These are phyloP conservation scores for Lasiodiplodia theobromae DNA, from an alignment of 2,329 filamentous ascomycete genomes.

Conservation along the genomic window DNA sequence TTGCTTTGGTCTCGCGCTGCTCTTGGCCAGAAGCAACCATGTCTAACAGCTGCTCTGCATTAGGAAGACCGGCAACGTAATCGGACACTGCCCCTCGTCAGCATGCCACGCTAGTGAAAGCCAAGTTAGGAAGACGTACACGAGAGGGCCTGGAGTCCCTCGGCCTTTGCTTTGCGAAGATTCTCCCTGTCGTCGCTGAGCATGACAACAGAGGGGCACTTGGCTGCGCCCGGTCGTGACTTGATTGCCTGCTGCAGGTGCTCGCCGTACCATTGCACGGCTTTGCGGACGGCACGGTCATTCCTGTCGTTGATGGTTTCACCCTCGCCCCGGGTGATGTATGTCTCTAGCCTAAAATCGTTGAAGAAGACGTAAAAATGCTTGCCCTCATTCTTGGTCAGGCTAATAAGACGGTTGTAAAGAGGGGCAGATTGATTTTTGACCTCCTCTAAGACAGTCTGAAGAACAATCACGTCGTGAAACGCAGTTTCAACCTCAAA, in stretches of 20 bases:
- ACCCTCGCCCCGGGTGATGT: conserved; percentile 74
- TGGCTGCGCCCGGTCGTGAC: conserved; percentile 53
- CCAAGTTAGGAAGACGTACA: conserved; percentile 38
- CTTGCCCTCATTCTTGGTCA: conserved; percentile 96
- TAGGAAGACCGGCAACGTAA: conserved; percentile 84
- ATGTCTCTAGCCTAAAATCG: conserved; percentile 92
- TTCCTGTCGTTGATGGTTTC: conserved; percentile 97
- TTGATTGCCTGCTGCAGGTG: conserved; percentile 74
- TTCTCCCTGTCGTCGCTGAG: conserved; percentile 93
- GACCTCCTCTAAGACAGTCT: conserved; percentile 95
- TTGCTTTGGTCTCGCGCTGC: conserved; percentile 68
- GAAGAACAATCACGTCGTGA: conserved; percentile 94
- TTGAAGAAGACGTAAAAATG: conserved; percentile 99
- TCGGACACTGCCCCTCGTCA: conserved; percentile 56
- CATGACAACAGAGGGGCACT: conserved; percentile 83
- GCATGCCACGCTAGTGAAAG: background rate
- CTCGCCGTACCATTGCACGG: conserved; percentile 87
- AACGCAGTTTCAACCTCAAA: conserved; percentile 93
- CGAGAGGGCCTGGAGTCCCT: conserved; percentile 73
- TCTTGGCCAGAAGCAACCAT: conserved; percentile 88
- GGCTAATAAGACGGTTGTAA: conserved; percentile 88
- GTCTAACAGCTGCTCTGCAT: conserved; percentile 84
- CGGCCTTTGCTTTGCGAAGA: conserved; percentile 78
- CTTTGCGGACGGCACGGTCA: conserved; percentile 85
- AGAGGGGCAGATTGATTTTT: conserved; percentile 92